phyloP scores from a whole-genome alignment of 169 alveolate genomes.

The Cryptosporidium parvum region DNA sequence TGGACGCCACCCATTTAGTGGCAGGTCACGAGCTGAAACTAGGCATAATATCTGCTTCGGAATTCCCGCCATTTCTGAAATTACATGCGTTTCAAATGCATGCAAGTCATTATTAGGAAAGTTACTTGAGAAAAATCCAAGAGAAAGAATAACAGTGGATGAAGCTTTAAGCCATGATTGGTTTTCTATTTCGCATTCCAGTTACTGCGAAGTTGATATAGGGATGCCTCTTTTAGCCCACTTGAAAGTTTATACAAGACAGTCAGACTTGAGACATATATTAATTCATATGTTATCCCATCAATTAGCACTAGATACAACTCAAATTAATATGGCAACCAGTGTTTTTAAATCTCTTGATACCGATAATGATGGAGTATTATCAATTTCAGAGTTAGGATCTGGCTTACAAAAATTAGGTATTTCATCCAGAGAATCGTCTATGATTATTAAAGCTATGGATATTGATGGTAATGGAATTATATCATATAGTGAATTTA shows the following conservation, averaged over 20 bases:
- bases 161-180: slow-evolving; percentile 67
- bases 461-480: slow-evolving; percentile 64
- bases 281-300: slow-evolving; percentile 51
- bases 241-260: slow-evolving; percentile 38
- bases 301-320: slow-evolving; percentile 60
- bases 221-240: slow-evolving; percentile 37
- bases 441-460: slow-evolving; percentile 51
- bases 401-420: slow-evolving; percentile 21
- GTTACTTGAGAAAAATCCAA: slow-evolving; percentile 48
- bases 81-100: slow-evolving; percentile 18
- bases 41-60: slow-evolving; percentile 31
- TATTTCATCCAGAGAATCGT: slow-evolving; percentile 27
- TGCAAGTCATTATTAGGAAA: slow-evolving; percentile 28
- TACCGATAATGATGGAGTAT: slow-evolving; percentile 37
- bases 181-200: slow-evolving; percentile 43
- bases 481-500: slow-evolving; percentile 63
- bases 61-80: slow-evolving; percentile 22
- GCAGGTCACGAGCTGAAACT: slow-evolving; percentile 27
- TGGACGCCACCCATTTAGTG: slow-evolving; percentile 76
- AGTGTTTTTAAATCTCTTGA: slow-evolving; percentile 42
- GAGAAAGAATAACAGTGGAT: slow-evolving; percentile 45
- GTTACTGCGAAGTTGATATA: slow-evolving; percentile 41
- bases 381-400: slow-evolving; percentile 13
- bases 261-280: slow-evolving; percentile 36
- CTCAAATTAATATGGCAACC: slow-evolving; percentile 60